Conservation (phyloP, 257 asterid species). For the Nicotiana attenuata region DNA sequence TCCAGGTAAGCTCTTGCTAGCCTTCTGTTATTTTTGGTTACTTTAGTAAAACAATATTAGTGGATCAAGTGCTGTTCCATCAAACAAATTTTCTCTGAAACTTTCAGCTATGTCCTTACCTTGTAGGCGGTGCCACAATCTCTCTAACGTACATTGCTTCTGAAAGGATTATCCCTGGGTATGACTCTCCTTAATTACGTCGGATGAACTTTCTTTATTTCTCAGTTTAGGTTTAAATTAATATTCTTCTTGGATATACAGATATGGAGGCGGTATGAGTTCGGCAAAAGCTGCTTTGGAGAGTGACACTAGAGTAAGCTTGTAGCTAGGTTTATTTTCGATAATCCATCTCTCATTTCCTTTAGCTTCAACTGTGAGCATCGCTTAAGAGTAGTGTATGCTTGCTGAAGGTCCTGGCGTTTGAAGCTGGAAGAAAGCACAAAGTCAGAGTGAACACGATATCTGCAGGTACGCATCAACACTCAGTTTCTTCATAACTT, state of each 20-base stretch:
- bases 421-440: slow-evolving; percentile 91
- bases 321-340: slow-evolving; percentile 7
- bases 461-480: slow-evolving; percentile 70
- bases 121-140: slow-evolving; percentile 85
- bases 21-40: not conserved
- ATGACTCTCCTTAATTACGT: slow-evolving; percentile 3
- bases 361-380: not conserved
- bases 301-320: slow-evolving; percentile 77
- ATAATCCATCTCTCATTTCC: not conserved
- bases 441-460: slow-evolving; percentile 87
- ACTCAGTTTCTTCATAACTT: not conserved
- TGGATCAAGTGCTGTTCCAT: not conserved
- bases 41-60: not conserved
- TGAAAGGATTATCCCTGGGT: slow-evolving; percentile 96
- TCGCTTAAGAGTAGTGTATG: slow-evolving; percentile 5
- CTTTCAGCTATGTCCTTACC: not conserved
- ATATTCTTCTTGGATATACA: slow-evolving; percentile 23
- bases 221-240: not conserved
- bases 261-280: slow-evolving; percentile 98
- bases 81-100: not conserved
- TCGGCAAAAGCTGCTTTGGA: slow-evolving; percentile 96
- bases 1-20: slow-evolving; percentile 46
- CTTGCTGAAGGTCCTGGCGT: slow-evolving; percentile 73
- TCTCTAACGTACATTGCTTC: slow-evolving; percentile 95
- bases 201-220: not conserved